Percentiles rank a stretch among this genome's conserved stretches.
phyloP scores from a whole-genome alignment of 805 yeast genomes.

The Kazachstania kunashirensis region DNA sequence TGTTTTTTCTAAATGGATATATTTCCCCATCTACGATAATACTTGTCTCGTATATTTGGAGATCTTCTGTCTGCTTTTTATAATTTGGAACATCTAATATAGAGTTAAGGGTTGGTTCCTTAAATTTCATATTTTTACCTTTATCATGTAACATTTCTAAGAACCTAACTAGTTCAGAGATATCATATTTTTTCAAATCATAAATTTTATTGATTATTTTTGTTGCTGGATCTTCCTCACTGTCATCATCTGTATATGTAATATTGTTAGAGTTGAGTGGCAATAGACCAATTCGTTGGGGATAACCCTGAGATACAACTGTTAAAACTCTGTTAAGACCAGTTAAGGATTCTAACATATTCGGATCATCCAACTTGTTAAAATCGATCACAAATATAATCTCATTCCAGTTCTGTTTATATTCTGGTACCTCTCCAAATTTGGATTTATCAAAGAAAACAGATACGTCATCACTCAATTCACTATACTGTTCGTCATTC shows the following conservation, averaged over 20 bases:
- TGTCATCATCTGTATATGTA: constrained; percentile 5
- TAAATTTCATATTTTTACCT: constrained; percentile 6
- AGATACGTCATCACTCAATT: constrained; percentile 34
- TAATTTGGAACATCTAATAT: constrained; percentile 9
- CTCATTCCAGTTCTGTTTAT: constrained; percentile 67
- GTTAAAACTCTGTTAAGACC: constrained; percentile 42
- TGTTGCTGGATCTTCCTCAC: not conserved
- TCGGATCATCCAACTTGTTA: constrained; percentile 27
- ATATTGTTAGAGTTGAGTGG: constrained; percentile 37
- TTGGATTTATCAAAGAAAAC: constrained; percentile 39
- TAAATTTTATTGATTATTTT: constrained; percentile 18
- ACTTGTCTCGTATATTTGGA: constrained; percentile 40
- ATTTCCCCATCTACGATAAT: constrained; percentile 70
- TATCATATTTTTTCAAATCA: constrained; percentile 14
- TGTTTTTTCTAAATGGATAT: constrained; percentile 36
- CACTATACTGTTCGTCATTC: constrained; percentile 43
- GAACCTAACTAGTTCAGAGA: constrained; percentile 11
- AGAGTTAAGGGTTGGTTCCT: not conserved
- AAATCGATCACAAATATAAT: constrained; percentile 60
- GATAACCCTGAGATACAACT: constrained; percentile 44
- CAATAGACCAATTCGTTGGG: constrained; percentile 77
- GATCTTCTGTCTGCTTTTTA: constrained; percentile 24
- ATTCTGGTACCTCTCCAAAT: constrained; percentile 57
- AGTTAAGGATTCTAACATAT: constrained; percentile 34
- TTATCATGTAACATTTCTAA: constrained; percentile 11